These are phyloP conservation scores for Fusarium sambucinum DNA, from an alignment of 2,329 filamentous ascomycete genomes.

Conservation along the genomic window DNA sequence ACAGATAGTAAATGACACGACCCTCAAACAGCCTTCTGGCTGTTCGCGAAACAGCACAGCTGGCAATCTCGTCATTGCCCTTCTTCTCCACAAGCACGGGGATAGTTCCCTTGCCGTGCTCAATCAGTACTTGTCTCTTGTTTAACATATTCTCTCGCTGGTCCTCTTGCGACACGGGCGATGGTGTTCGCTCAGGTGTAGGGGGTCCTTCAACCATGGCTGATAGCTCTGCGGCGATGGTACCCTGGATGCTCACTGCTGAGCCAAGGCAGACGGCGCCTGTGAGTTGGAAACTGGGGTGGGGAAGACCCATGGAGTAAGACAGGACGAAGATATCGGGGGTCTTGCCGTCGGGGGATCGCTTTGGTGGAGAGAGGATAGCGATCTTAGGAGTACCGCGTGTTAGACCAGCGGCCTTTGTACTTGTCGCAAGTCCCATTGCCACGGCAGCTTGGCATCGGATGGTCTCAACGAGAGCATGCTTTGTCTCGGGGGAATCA, in stretches of 20 bases:
- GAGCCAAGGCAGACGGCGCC: slow-evolving; percentile 62
- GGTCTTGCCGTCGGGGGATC: not conserved
- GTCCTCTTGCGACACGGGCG: slow-evolving; percentile 19
- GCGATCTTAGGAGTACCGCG: slow-evolving; percentile 67
- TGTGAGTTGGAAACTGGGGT: slow-evolving; percentile 65
- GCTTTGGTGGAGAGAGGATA: slow-evolving; percentile 55
- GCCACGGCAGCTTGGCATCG: slow-evolving; percentile 64
- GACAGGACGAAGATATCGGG: slow-evolving; percentile 59
- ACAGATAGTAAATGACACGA: slow-evolving; percentile 47
- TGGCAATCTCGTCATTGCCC: slow-evolving; percentile 34
- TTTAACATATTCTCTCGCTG: not conserved
- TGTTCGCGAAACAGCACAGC: slow-evolving; percentile 50
- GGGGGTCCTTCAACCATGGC: slow-evolving; percentile 6
- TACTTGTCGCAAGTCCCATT: slow-evolving; percentile 66
- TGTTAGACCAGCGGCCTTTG: slow-evolving; percentile 50
- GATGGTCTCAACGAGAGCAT: slow-evolving; percentile 61
- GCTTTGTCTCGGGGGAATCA: slow-evolving; percentile 5
- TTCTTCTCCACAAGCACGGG: slow-evolving; percentile 27
- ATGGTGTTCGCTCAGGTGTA: slow-evolving; percentile 33
- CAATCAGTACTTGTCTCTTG: slow-evolving; percentile 32
- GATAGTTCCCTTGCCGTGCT: slow-evolving; percentile 50
- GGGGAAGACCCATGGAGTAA: slow-evolving; percentile 64
- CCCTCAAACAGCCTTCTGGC: slow-evolving; percentile 52
- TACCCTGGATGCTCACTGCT: slow-evolving; percentile 57
- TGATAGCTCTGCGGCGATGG: slow-evolving; percentile 51